A percentile compares a stretch with the other conserved stretches of the same genome.
Evolutionary conservation across 768 basidiomycete genomes (phyloP).

Genomic region (Rhizopogon rudus): DNA sequence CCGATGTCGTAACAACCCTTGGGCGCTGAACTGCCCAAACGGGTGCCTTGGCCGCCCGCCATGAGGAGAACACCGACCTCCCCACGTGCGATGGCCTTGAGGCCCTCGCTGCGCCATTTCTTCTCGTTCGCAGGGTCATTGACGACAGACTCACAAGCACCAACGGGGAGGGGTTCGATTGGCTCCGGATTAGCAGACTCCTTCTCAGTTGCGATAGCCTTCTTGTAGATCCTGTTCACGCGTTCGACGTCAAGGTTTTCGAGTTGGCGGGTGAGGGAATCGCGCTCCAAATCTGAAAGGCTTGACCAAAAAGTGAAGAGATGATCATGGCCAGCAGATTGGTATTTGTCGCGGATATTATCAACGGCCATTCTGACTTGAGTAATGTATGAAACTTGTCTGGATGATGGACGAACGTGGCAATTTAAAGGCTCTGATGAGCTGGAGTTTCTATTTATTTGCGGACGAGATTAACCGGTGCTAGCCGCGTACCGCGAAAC

Average conservation of each 20-base stretch:
- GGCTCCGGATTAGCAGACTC: constrained; percentile 43
- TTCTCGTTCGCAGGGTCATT: constrained; percentile 48
- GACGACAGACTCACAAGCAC: constrained; percentile 61
- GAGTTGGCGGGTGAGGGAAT: constrained; percentile 65
- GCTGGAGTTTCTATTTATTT: constrained; percentile 3
- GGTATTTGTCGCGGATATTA: constrained; percentile 57
- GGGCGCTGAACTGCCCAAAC: constrained; percentile 86
- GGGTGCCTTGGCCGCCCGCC: constrained; percentile 97
- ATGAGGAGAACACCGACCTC: constrained; percentile 94
- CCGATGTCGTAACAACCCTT: constrained; percentile 99
- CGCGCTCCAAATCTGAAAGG: constrained; percentile 61
- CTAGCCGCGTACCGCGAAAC: constrained; percentile 1
- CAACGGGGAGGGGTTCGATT: constrained; percentile 80
- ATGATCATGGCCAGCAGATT: constrained; percentile 82
- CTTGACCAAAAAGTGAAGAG: constrained; percentile 83
- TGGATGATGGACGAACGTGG: not conserved
- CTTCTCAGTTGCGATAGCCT: constrained; percentile 66
- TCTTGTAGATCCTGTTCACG: constrained; percentile 84
- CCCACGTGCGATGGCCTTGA: constrained; percentile 75
- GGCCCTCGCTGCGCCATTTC: constrained; percentile 75
- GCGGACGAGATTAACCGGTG: not conserved
- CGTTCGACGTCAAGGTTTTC: constrained; percentile 79
- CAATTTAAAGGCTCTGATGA: not conserved
- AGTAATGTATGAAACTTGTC: not conserved
- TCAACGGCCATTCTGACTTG: constrained; percentile 49